Percentiles rank a stretch among this genome's conserved stretches.
These are phyloP conservation scores for Saccharomyces hybrid DNA, from an alignment of 1,139 yeast species.

Conservation along the genomic window DNA sequence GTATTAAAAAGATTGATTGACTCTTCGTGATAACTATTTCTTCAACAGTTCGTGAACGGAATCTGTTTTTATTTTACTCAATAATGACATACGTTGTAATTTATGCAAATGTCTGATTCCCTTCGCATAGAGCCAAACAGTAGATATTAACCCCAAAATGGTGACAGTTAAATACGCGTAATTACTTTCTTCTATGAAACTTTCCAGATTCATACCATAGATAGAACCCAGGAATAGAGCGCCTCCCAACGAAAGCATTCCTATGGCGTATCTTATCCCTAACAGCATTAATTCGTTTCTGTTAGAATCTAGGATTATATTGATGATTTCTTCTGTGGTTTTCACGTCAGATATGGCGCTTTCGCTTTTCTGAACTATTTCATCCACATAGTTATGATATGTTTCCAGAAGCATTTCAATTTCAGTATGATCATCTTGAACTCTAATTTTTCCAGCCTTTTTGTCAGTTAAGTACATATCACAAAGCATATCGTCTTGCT, in stretches of 20 bases:
- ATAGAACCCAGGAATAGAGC: slow-evolving; percentile 67
- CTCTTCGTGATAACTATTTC: neutral
- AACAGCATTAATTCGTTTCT: slow-evolving; percentile 70
- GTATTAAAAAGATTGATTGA: neutral
- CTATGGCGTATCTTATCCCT: slow-evolving; percentile 60
- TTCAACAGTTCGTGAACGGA: neutral
- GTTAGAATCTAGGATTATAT: slow-evolving; percentile 69
- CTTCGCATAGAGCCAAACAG: slow-evolving; percentile 31
- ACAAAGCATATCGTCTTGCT: slow-evolving; percentile 69
- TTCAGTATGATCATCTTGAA: slow-evolving; percentile 48
- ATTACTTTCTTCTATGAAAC: slow-evolving; percentile 61
- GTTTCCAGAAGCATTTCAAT: slow-evolving; percentile 69
- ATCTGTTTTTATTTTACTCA: slow-evolving; percentile 22
- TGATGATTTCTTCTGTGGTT: slow-evolving; percentile 75
- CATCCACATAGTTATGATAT: slow-evolving; percentile 70
- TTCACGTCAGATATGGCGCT: slow-evolving; percentile 60
- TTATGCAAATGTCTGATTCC: slow-evolving; percentile 36
- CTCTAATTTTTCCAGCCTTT: slow-evolving; percentile 16
- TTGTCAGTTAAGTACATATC: slow-evolving; percentile 58
- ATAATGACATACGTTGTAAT: slow-evolving; percentile 40
- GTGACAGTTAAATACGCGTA: slow-evolving; percentile 45
- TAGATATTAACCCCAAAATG: slow-evolving; percentile 17
- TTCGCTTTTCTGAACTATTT: slow-evolving; percentile 71
- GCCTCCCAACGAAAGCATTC: slow-evolving; percentile 49
- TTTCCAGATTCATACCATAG: slow-evolving; percentile 76